Conservation (phyloP, 2,329 filamentous ascomycete genomes). For the Onygena corvina region DNA sequence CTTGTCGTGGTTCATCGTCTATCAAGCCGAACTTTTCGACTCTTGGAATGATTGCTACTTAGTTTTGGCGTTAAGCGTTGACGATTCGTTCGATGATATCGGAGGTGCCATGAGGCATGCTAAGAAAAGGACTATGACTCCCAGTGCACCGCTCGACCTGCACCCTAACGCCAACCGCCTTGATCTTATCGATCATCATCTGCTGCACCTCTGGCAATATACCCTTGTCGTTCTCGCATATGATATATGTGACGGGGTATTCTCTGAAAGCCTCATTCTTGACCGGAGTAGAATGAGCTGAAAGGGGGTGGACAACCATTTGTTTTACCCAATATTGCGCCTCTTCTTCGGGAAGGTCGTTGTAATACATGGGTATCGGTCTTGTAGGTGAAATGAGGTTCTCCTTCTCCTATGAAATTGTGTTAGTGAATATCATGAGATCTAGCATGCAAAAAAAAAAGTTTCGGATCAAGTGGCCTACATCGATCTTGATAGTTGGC, state of each 20-base stretch:
- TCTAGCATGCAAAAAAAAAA: neutral
- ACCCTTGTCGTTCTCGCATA: slow-evolving; percentile 10
- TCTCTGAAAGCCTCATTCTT: slow-evolving; percentile 11
- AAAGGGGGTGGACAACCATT: slow-evolving; percentile 8
- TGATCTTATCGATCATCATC: slow-evolving; percentile 6
- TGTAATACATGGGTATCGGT: slow-evolving; percentile 6
- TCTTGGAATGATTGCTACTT: too few species aligned
- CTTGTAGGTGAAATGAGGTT: slow-evolving; percentile 3
- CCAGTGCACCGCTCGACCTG: neutral
- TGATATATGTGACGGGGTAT: slow-evolving; percentile 10
- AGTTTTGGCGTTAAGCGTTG: neutral
- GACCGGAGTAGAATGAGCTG: slow-evolving; percentile 7
- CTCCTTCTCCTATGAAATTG: neutral
- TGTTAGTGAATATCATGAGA: neutral
- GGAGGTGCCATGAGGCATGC: slow-evolving; percentile 5
- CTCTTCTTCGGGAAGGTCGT: slow-evolving; percentile 8
- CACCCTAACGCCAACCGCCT: slow-evolving; percentile 6
- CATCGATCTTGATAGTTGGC: slow-evolving; percentile 8
- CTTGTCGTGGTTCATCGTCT: neutral
- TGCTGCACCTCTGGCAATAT: slow-evolving; percentile 8
- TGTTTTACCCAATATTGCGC: slow-evolving; percentile 8
- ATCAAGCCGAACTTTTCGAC: neutral
- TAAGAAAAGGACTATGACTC: slow-evolving; percentile 9
- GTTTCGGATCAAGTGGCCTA: neutral
- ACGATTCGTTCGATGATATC: slow-evolving; percentile 7